Evolutionary conservation across 1,284 basidiomycete species (phyloP).

Genomic region (Exsudoporus floridanus): DNA sequence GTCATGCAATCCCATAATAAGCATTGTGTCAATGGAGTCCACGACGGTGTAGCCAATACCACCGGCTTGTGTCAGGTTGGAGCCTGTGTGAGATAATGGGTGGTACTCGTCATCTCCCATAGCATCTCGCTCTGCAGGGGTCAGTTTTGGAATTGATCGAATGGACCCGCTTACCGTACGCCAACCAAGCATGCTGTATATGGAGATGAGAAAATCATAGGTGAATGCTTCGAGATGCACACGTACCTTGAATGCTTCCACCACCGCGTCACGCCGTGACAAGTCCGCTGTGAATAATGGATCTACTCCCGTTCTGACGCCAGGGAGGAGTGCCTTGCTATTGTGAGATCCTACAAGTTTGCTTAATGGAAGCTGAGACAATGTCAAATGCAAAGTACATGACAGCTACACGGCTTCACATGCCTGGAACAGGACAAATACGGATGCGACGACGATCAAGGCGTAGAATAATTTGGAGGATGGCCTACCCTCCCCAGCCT

Average conservation of each 20-base stretch:
- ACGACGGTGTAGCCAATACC: slow-evolving; percentile 86
- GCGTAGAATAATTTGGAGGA: slow-evolving; percentile 16
- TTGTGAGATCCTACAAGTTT: slow-evolving; percentile 2
- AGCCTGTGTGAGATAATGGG: slow-evolving; percentile 72
- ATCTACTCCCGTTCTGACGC: slow-evolving; percentile 19
- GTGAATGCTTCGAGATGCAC: neutral
- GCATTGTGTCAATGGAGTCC: slow-evolving; percentile 84
- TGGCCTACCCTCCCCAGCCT: slow-evolving; percentile 8
- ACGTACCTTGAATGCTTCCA: slow-evolving; percentile 75
- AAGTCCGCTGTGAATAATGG: slow-evolving; percentile 51
- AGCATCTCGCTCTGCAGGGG: slow-evolving; percentile 70
- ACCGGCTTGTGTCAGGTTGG: slow-evolving; percentile 71
- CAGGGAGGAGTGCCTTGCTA: slow-evolving; percentile 14
- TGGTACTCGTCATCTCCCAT: slow-evolving; percentile 91
- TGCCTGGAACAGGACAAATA: slow-evolving; percentile 25
- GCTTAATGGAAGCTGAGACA: slow-evolving; percentile 14
- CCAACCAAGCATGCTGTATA: slow-evolving; percentile 71
- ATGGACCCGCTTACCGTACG: slow-evolving; percentile 58
- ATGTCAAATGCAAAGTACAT: slow-evolving; percentile 5
- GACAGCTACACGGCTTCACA: slow-evolving; percentile 1
- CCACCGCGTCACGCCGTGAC: slow-evolving; percentile 64
- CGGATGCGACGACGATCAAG: slow-evolving; percentile 7
- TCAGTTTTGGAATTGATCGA: slow-evolving; percentile 23
- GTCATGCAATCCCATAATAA: slow-evolving; percentile 78
- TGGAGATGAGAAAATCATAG: slow-evolving; percentile 14